These are phyloP conservation scores for Clavispora fructus DNA, from an alignment of 805 yeast genomes.

Conservation along the genomic window DNA sequence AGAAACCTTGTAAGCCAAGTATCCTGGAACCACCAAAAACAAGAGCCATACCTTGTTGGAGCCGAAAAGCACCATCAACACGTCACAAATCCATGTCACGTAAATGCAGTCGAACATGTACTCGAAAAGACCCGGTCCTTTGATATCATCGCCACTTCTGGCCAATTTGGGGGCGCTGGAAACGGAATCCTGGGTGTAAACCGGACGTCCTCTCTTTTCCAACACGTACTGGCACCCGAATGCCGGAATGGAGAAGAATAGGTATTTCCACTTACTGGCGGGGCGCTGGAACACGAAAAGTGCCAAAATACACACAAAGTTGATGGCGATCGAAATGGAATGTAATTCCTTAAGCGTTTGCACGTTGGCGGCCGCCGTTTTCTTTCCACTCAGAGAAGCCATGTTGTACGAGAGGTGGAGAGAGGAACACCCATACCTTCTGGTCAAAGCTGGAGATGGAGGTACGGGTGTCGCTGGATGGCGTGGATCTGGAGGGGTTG, in stretches of 20 bases:
- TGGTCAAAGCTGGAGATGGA: too few relatives aligned
- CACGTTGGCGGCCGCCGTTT: slow-evolving; percentile 41
- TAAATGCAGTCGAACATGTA: slow-evolving; percentile 68
- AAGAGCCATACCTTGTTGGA: slow-evolving; percentile 57
- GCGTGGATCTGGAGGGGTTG: too few relatives aligned
- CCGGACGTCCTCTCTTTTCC: slow-evolving; percentile 61
- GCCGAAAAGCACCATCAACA: slow-evolving; percentile 51
- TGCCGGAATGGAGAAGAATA: slow-evolving; percentile 32
- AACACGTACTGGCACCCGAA: slow-evolving; percentile 45
- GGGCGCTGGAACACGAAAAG: slow-evolving; percentile 12
- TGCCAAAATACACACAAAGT: slow-evolving; percentile 8
- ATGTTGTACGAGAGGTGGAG: slow-evolving; percentile 19
- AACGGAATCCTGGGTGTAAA: slow-evolving; percentile 30
- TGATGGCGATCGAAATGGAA: slow-evolving; percentile 19
- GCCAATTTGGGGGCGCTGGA: slow-evolving; percentile 35
- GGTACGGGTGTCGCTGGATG: too few relatives aligned
- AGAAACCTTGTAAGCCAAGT: slow-evolving; percentile 43
- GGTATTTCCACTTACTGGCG: slow-evolving; percentile 15
- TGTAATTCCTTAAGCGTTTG: slow-evolving; percentile 37
- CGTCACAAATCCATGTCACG: slow-evolving; percentile 53
- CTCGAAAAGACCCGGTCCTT: slow-evolving; percentile 62
- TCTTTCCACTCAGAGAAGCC: slow-evolving; percentile 58
- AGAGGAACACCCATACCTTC: too few relatives aligned
- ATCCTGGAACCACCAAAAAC: slow-evolving; percentile 47
- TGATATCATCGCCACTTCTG: slow-evolving; percentile 56